Base-by-base conservation (phyloP, 768 basidiomycete species). In the Aureoboletus auriporus region DNA sequence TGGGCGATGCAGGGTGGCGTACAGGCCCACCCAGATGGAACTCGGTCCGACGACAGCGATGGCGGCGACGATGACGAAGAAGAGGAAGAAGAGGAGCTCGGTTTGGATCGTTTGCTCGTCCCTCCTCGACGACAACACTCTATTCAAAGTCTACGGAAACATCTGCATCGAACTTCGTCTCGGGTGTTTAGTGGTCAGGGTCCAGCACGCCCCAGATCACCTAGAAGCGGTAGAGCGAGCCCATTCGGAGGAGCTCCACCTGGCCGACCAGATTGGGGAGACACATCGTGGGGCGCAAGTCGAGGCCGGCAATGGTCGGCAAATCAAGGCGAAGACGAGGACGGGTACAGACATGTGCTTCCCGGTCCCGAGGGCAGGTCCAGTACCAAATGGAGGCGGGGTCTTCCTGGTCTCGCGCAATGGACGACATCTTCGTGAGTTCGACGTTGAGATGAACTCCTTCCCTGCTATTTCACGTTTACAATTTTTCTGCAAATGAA, bases 41-140 rank as follows among this genome's bases (percentile, higher is more conserved):
- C 44, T 7, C 63, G 57, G 47, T 50, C 55, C 3, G 55, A 63
- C 12, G 60, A 62, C 16, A 60, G 63, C 26, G 66, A 63, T 39
- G 68, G 68, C 2, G 67, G 67, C 8, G 70, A 69, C 11, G 73
- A 75, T 5, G 60, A 71, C 4, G 75, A 75, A 1, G 71, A 71
- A 4, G 76, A 76, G 8, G 75, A 77, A 12, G 79, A 77, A 35
- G 75, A 72, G 13, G 86, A 87, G 58, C 68, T 87, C 39, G 76
- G 82, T 58, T 71, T 89, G 35, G 81, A 84, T 13, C 75, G 76
- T 26, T 74, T 89, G 47, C 78, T 89, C 31, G 79, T 85, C 26
- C 84, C 80, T 8, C 75, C 87, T 16, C 85, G 81, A 61, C 73
- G 86, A 26, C 86, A 89, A 59, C 76, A 82, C 50, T 87, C 86